Percentiles rank a stretch among this genome's conserved stretches.
Evolutionary conservation across 805 yeast genomes (phyloP).

Genomic region (Wickerhamiella kurtzmanii): DNA sequence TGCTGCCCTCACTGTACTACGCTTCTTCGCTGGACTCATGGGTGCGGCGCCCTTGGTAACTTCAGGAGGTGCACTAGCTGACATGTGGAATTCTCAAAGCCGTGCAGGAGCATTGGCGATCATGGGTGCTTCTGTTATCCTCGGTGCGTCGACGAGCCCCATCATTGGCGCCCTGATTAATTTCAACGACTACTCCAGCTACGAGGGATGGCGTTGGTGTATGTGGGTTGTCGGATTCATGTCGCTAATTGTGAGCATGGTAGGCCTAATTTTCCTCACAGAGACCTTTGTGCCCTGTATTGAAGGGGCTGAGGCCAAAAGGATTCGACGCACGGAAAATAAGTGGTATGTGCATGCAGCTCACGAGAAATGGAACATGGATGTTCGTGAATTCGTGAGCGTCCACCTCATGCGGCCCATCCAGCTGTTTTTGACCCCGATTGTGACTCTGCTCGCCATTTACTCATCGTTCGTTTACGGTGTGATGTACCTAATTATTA

Average conservation of each 20-base stretch:
- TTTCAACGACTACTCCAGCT: conserved; percentile 24
- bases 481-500: conserved; percentile 30
- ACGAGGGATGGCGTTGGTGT: conserved; percentile 45
- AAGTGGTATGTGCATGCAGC: conserved; percentile 75
- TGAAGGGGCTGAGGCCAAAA: conserved; percentile 50
- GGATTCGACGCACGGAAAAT: conserved; percentile 61
- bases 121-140: conserved; percentile 9
- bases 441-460: conserved; percentile 28
- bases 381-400: conserved; percentile 50
- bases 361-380: conserved; percentile 71
- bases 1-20: conserved; percentile 38
- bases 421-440: conserved; percentile 47
- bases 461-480: conserved; percentile 34
- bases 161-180: conserved; percentile 23
- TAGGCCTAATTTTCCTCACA: conserved; percentile 28
- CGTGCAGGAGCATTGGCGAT: conserved; percentile 15
- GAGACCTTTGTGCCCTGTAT: conserved; percentile 33
- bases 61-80: conserved; percentile 17
- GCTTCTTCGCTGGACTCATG: conserved; percentile 67
- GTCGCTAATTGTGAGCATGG: conserved; percentile 22
- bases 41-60: conserved; percentile 51
- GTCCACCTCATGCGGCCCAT: conserved; percentile 69
- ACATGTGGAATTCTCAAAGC: conserved; percentile 23
- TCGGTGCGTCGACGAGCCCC: conserved; percentile 21
- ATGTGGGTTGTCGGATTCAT: conserved; percentile 38